These are phyloP conservation scores for Kodamaea arcana DNA, from an alignment of 1,139 yeast genomes.

Conservation along the genomic window DNA sequence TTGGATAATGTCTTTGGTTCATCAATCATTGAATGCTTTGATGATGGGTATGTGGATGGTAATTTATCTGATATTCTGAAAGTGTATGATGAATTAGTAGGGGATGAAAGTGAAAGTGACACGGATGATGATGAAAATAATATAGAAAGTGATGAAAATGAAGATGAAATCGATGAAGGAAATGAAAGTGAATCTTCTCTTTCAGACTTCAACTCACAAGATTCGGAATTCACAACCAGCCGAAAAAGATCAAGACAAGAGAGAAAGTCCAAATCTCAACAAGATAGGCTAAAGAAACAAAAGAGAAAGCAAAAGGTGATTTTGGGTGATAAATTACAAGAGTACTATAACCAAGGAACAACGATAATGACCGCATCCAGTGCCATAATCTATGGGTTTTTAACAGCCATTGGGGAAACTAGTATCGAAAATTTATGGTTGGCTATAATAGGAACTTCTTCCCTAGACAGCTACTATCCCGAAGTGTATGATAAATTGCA, in stretches of 20 bases:
- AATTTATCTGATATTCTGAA: slow-evolving; percentile 48
- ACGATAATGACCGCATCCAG: slow-evolving; percentile 73
- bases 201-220: not conserved
- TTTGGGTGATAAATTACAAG: slow-evolving; percentile 63
- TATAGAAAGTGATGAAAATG: slow-evolving; percentile 19
- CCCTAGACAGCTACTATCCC: slow-evolving; percentile 72
- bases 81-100: slow-evolving; percentile 48
- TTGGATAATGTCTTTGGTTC: slow-evolving; percentile 88
- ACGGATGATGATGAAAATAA: slow-evolving; percentile 21
- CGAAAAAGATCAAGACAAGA: slow-evolving; percentile 3
- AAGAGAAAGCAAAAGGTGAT: slow-evolving; percentile 23
- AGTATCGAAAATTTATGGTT: slow-evolving; percentile 73
- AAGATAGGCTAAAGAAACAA: slow-evolving; percentile 2
- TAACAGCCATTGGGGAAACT: slow-evolving; percentile 66
- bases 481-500: slow-evolving; percentile 69
- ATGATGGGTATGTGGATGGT: slow-evolving; percentile 73
- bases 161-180: slow-evolving; percentile 26
- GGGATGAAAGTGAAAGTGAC: slow-evolving; percentile 10
- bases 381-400: slow-evolving; percentile 71
- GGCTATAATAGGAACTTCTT: slow-evolving; percentile 82
- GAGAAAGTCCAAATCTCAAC: slow-evolving; percentile 6
- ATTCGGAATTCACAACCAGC: slow-evolving; percentile 1
- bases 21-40: slow-evolving; percentile 74
- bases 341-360: slow-evolving; percentile 80
- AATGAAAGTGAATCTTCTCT: slow-evolving; percentile 18